Base-by-base conservation (phyloP, 495 filamentous ascomycete genomes). In the Hypomontagnella submonticulosa region DNA sequence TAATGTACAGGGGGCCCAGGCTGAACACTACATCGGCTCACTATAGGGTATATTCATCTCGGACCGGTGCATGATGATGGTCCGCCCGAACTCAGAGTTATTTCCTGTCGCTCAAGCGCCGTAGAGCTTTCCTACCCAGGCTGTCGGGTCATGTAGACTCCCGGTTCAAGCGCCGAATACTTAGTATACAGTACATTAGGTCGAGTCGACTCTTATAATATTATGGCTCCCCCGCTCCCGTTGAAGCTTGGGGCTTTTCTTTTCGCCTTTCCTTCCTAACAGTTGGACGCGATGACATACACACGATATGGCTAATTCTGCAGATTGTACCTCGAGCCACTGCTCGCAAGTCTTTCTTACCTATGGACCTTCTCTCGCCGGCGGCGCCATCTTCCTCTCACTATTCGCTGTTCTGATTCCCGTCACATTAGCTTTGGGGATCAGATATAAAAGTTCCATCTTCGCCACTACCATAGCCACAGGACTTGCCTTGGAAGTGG, bases 331-430 rank as follows among this genome's bases (percentile, higher is more conserved):
- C 37, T 53, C 51, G 42, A 49, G 47, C 52, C 46, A 38, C 34
- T 73, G 68, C 55, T 44, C 55, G 52, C 61, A 41, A 58, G 60
- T 69, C 42, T 77, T 74, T 41, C 61, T 77, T 18, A 43, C 50
- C 16, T 73, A 72, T 41, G 55, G 69, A 30, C 69, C 74, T 8
- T 54, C 72, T 1, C 61, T 75, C 1, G 74, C 67, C 2, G 76
- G 72, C 18, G 77, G 72, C 57, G 70, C 48, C 27, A 53, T 77
- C 20, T 69, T 83, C 54, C 71, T 83, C 30, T 74, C 69, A 9
- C 56, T 75, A 19, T 83, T 81, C 49, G 76, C 74, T 46, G 32
- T 70, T 34, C 61, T 80, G 11, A 67, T 76, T 11, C 79, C 73
- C 12, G 30, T 78, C 48, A 67, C 71, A 18, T 33, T 80, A 4